Evolutionary conservation across 2,329 filamentous ascomycete genomes (phyloP), one percentile per base, ranked within the genome.

Genomic region (Beauveria bassiana): DNA sequence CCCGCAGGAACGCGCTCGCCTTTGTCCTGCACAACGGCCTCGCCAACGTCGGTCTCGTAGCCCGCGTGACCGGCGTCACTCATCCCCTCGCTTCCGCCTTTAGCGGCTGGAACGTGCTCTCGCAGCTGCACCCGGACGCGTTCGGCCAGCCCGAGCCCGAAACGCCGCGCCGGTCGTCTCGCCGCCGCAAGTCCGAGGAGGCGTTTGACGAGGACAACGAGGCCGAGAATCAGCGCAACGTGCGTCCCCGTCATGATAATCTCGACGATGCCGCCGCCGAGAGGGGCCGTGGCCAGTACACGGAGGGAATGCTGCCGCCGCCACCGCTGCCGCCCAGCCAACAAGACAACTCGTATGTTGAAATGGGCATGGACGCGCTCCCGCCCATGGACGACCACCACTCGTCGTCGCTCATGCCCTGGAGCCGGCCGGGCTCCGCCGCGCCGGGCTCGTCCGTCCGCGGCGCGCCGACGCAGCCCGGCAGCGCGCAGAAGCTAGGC

Each of bases 311-410:
- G 42, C 72, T 70, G 0, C 65, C 34, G 12, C 56, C 34, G n/a
- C 56, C 47, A 24, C 42, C 54, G 9, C 68, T 3, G 52, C 72
- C 9, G 68, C 73, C 2, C 34, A 31, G 49, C 46, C 26, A 46
- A 5, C 49, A 52, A 5, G 50, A 78, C 22, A 74, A 79, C 20
- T 71, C 73, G 0, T 71, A 76, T 53, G 74, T 88, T 22, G 91
- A 96, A 71, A 73, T 90, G 26, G 89, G 87, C 22, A 85, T 90
- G 73, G 84, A 90, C 47, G 88, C 83, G 1, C 82, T 79, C 0
- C 80, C 83, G 0, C 82, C 84, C 8, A 80, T 95, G 59, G 83
- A 85, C 5, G 89, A 96, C 62, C 83, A 87, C 59, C 82, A 83
- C 51, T 81, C 79, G 1, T 81, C 78, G 2, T 78, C 77, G 18